Conservation (phyloP, 2,329 filamentous ascomycete genomes). For the Clarireedia hainanense region DNA sequence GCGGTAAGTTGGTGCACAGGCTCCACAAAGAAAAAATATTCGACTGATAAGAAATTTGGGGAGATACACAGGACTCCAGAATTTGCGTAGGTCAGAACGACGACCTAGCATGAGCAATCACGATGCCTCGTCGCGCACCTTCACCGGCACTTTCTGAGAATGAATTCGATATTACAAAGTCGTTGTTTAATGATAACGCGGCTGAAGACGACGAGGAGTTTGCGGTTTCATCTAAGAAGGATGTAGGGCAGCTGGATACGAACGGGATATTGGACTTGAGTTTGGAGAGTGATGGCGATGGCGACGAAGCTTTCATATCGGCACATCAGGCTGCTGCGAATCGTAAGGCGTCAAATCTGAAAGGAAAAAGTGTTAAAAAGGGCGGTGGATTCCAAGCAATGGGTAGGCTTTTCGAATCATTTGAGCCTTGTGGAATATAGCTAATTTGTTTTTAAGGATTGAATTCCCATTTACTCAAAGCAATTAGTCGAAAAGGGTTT, state of each 20-base stretch:
- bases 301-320: constrained; percentile 86
- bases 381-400: constrained; percentile 95
- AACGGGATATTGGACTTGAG: constrained; percentile 53
- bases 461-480: constrained; percentile 75
- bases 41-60: constrained; percentile 11
- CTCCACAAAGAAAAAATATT: constrained; percentile 8
- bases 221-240: constrained; percentile 27
- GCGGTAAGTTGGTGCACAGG: neutral
- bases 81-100: constrained; percentile 8
- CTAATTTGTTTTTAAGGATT: constrained; percentile 45
- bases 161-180: constrained; percentile 81
- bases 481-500: constrained; percentile 90
- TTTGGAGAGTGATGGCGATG: constrained; percentile 50
- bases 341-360: constrained; percentile 72
- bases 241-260: constrained; percentile 46
- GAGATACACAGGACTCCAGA: neutral
- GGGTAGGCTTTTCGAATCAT: constrained; percentile 45
- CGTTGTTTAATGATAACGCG: constrained; percentile 59
- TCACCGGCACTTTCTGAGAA: constrained; percentile 84
- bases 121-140: constrained; percentile 63
- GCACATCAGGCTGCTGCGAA: constrained; percentile 81
- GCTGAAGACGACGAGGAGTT: constrained; percentile 40
- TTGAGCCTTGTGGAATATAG: neutral
- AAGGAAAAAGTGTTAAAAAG: constrained; percentile 84
- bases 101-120: neutral